Conservation (phyloP, 305 asterid genomes). For the Solanum hybrid region DNA sequence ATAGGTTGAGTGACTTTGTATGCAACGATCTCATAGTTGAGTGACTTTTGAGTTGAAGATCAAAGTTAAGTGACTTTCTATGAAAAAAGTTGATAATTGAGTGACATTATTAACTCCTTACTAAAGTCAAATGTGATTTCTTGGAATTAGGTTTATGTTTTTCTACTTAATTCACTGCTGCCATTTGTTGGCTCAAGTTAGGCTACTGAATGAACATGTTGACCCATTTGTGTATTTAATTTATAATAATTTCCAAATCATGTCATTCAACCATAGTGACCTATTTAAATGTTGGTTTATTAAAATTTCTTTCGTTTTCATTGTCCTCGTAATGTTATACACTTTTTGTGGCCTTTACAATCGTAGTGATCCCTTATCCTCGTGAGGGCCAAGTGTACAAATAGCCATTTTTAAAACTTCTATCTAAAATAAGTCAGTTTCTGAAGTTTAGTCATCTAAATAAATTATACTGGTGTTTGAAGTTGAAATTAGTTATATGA, state of each 20-base stretch:
- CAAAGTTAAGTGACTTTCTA: no score
- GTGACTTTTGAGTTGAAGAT: no score
- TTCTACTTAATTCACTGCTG: conserved; percentile 11
- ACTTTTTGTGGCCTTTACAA: neutral
- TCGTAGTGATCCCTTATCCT: neutral
- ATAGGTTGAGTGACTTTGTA: no score
- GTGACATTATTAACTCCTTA: no score
- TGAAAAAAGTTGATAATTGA: no score
- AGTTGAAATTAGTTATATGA: neutral
- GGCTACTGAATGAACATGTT: conserved; percentile 29
- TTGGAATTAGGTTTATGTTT: conserved; percentile 27
- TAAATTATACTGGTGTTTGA: no score
- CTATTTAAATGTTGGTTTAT: conserved; percentile 8
- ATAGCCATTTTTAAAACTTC: neutral
- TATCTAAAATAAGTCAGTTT: neutral
- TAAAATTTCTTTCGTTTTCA: neutral
- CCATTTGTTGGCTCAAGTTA: conserved; percentile 31
- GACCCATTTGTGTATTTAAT: conserved; percentile 21
- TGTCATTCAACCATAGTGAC: conserved; percentile 14
- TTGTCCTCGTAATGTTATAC: neutral
- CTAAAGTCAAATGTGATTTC: neutral
- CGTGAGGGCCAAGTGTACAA: neutral
- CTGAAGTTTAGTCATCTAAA: neutral
- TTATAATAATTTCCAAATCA: neutral
- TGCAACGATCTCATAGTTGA: no score